Conservation (phyloP, 2,329 filamentous ascomycete species). For the Dactylellina haptotyla region DNA sequence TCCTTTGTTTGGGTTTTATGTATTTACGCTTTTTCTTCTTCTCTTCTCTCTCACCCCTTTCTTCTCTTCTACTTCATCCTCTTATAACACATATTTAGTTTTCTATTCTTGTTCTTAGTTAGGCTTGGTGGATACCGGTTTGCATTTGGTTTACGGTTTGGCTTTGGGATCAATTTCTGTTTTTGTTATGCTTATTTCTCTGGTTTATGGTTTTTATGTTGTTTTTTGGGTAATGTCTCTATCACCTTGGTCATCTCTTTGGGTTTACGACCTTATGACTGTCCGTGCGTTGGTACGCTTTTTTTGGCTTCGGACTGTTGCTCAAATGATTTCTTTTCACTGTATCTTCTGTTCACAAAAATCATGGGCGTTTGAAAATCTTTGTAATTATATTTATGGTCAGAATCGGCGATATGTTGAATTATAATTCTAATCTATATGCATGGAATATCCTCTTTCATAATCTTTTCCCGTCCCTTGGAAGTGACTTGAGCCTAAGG, state of each 20-base stretch:
- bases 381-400: conserved; percentile 53
- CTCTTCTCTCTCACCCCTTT: conserved; percentile 20
- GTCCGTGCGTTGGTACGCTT: conserved; percentile 49
- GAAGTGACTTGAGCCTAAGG: too few species aligned
- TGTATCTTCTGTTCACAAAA: conserved; percentile 31
- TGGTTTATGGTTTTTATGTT: neutral
- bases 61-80: conserved; percentile 1
- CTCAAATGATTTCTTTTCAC: conserved; percentile 12
- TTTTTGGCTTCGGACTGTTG: conserved; percentile 50
- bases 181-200: conserved; percentile 12
- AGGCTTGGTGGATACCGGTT: conserved; percentile 42
- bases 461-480: too few species aligned
- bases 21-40: neutral
- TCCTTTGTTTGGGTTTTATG: conserved; percentile 6
- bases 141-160: conserved; percentile 52
- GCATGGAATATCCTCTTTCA: conserved; percentile 24
- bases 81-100: conserved; percentile 18
- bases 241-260: conserved; percentile 44
- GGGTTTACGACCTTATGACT: conserved; percentile 51
- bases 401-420: conserved; percentile 48
- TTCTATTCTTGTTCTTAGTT: conserved; percentile 26
- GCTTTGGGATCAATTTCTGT: conserved; percentile 34
- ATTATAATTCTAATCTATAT: conserved; percentile 54
- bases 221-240: conserved; percentile 49
- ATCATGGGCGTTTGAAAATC: conserved; percentile 49